Conservation (phyloP, 2,329 filamentous ascomycete species). For the Xylaria sp. region DNA sequence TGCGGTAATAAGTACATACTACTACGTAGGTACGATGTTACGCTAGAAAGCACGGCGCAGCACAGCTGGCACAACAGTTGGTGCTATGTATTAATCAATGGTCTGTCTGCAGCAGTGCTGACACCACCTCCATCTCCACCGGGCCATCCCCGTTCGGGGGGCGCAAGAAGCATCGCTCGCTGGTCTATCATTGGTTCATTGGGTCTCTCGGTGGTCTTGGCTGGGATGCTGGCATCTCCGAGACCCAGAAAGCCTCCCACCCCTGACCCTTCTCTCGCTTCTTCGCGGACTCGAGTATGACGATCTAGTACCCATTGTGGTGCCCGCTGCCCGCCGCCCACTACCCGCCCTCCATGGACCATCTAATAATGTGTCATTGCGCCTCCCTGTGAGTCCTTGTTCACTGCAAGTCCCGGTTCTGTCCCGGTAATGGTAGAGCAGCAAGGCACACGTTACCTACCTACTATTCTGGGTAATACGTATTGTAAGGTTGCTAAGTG, state of each 20-base stretch:
- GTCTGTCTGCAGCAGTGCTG: slow-evolving; percentile 14
- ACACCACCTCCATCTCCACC: slow-evolving; percentile 18
- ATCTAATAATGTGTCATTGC: slow-evolving; percentile 11
- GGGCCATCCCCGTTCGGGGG: slow-evolving; percentile 11
- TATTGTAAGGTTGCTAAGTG: not conserved
- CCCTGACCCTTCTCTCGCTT: not conserved
- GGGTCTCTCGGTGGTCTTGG: slow-evolving; percentile 1
- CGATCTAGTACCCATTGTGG: slow-evolving; percentile 19
- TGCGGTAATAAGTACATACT: not conserved
- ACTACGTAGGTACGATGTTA: not conserved
- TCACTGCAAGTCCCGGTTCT: slow-evolving; percentile 5
- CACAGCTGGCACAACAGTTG: not conserved
- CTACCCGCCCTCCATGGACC: slow-evolving; percentile 4
- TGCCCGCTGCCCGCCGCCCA: slow-evolving; percentile 13
- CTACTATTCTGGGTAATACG: slow-evolving; percentile 2
- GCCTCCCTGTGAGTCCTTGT: slow-evolving; percentile 6
- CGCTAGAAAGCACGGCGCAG: slow-evolving; percentile 7
- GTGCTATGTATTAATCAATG: not conserved
- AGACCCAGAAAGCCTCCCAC: slow-evolving; percentile 23
- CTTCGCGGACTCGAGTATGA: slow-evolving; percentile 11
- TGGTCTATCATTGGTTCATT: no score
- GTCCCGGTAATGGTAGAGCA: not conserved
- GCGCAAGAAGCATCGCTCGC: not conserved
- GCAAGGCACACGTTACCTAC: slow-evolving; percentile 11
- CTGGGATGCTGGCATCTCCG: slow-evolving; percentile 11